Evolutionary conservation across 345 rosid species (phyloP), one percentile per base, ranked within the genome.

Genomic region (Laguncularia racemosa): DNA sequence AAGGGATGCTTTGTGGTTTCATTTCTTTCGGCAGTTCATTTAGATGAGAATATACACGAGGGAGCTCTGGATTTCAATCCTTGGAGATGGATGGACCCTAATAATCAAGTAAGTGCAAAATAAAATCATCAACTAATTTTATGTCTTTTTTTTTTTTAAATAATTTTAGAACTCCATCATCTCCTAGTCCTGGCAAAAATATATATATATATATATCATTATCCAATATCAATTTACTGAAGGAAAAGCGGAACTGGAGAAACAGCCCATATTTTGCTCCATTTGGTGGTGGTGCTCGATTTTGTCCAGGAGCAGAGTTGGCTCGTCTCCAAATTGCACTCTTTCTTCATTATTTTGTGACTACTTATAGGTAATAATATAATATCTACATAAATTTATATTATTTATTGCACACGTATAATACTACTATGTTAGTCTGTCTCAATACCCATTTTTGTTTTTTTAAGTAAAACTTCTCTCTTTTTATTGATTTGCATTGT

Each of bases 231-330:
- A 5, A 51, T 47, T 2, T 57, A 48, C 26, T 64, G 70, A 53
- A 90, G 97, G 81, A 83, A 62, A 84, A 81, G 81, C 87, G 93
- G 63, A 90, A 83, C 12, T 84, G 95, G 97, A 84, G 95, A 72
- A 83, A 67, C 11, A 83, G 97, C 63, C 76, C 75, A 10, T 76
- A 56, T 48, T 90, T 68, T 21, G 64, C 78, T 19, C 95, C 95
- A 2, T 90, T 90, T 17, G 97, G 95, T 21, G 97, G 95, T 59
- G 97, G 97, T 48, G 81, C 89, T 55, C 71, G 97, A 50, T 83
- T 81, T 50, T 90, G 97, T 73, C 95, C 97, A 0, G 97, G 95
- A 20, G 91, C 97, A 14, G 93, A 90, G 65, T 68, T 90, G 48
- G 92, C 97, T 65, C 86, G 93, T 44, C 95, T 90, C 61, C 97